Percentiles rank a stretch among this genome's conserved stretches.
phyloP scores from a whole-genome alignment of 2,329 filamentous ascomycete species.

The Plectosphaerella sp. region DNA sequence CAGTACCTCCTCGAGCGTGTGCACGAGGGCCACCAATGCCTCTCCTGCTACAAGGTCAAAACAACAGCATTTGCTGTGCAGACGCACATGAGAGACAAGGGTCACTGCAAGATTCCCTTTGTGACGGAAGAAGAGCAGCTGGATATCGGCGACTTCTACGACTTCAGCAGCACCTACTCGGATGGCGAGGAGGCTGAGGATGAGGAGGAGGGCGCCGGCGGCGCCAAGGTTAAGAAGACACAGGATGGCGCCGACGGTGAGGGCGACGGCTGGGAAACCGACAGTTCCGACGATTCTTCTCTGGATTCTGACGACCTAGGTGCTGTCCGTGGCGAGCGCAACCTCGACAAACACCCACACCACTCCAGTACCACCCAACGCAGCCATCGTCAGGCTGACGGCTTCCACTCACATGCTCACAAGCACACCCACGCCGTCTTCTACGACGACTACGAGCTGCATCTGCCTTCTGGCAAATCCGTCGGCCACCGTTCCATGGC shows the following conservation, averaged over 20 bases:
- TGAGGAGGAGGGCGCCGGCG: constrained; percentile 46
- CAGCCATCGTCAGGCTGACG: constrained; percentile 69
- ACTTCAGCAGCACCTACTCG: constrained; percentile 93
- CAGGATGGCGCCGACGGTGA: constrained; percentile 48
- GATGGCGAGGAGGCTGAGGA: constrained; percentile 67
- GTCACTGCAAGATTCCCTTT: constrained; percentile 96
- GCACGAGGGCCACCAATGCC: constrained; percentile 73
- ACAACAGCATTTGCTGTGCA: constrained; percentile 76
- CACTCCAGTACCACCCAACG: constrained; percentile 69
- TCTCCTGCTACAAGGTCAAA: constrained; percentile 83
- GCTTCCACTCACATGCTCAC: constrained; percentile 80
- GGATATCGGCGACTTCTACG: constrained; percentile 93
- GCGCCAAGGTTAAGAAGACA: constrained; percentile 61
- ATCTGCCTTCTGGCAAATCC: constrained; percentile 83
- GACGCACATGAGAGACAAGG: constrained; percentile 95
- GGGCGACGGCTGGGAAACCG: constrained; percentile 88
- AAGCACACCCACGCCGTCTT: constrained; percentile 73
- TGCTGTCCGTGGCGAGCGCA: constrained; percentile 70
- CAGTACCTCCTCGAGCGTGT: constrained; percentile 76
- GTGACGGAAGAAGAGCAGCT: constrained; percentile 84
- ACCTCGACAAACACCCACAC: constrained; percentile 68
- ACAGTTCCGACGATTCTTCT: constrained; percentile 76
- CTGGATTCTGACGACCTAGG: constrained; percentile 81
- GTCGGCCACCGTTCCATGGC: constrained; percentile 87
- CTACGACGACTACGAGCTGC: constrained; percentile 88